Percentiles rank a stretch among this genome's conserved stretches.
Evolutionary conservation across 169 alveolate species (phyloP).

Genomic region (Plasmodium yoelii): DNA sequence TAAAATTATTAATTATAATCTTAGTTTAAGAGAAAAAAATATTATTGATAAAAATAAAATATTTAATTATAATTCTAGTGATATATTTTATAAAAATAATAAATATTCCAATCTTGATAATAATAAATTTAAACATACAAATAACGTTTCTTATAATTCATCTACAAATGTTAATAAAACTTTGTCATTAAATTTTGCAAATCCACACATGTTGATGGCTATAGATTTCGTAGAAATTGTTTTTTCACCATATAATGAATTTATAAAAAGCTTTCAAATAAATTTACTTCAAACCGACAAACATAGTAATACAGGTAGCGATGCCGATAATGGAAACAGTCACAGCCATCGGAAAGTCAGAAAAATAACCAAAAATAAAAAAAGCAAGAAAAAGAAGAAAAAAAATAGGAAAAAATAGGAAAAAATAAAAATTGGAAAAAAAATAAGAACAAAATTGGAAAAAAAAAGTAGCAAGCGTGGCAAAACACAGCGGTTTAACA

Average conservation of each 20-base stretch:
- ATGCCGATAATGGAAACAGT: no score
- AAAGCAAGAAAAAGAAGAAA: no score
- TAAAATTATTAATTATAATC: slow-evolving; percentile 19
- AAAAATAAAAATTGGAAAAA: no score
- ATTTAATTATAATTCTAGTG: slow-evolving; percentile 1
- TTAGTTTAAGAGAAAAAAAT: slow-evolving; percentile 24
- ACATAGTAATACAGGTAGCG: no score
- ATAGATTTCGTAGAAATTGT: slow-evolving; percentile 34
- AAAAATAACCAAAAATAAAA: no score
- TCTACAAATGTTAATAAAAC: background rate
- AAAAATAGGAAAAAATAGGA: no score
- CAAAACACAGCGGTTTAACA: no score
- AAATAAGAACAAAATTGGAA: no score
- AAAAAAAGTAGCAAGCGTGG: no score
- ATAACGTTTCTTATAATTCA: background rate
- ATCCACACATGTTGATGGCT: slow-evolving; percentile 39
- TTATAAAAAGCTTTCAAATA: slow-evolving; percentile 21
- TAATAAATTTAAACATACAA: background rate
- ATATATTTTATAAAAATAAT: background rate
- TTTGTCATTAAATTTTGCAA: slow-evolving; percentile 8
- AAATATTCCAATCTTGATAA: background rate
- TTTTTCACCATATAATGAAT: slow-evolving; percentile 42
- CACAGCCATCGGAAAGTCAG: no score
- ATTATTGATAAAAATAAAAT: slow-evolving; percentile 13
- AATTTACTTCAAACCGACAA: background rate